phyloP scores from a whole-genome alignment of 2,329 filamentous ascomycete genomes.

The Pestalotiopsis sp. region DNA sequence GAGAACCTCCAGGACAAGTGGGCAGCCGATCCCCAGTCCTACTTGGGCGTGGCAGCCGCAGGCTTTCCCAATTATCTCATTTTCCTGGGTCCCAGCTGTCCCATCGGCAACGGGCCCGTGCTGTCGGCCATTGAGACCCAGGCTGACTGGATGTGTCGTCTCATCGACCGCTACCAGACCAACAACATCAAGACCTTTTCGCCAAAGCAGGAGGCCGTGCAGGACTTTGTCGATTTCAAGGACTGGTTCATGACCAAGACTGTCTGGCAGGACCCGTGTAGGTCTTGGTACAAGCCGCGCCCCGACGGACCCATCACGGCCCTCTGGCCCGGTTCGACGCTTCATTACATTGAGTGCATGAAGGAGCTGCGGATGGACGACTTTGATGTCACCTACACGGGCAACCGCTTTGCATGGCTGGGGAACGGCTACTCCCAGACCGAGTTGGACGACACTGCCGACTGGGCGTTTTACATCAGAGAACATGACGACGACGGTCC shows the following conservation, averaged over 20 bases:
- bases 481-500: conserved; percentile 34
- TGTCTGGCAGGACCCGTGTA: conserved; percentile 48
- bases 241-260: conserved; percentile 47
- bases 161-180: conserved; percentile 19
- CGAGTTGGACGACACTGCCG: conserved; percentile 35
- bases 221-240: conserved; percentile 47
- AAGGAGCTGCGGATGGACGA: conserved; percentile 23
- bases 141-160: conserved; percentile 18
- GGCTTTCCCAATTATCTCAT: conserved; percentile 10
- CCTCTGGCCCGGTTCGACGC: conserved; percentile 15
- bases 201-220: conserved; percentile 21
- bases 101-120: background rate
- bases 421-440: conserved; percentile 17
- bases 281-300: conserved; percentile 54
- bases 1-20: conserved; percentile 52
- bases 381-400: conserved; percentile 20
- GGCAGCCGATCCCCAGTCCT: conserved; percentile 54
- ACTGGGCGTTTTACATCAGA: conserved; percentile 37
- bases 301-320: conserved; percentile 40
- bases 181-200: conserved; percentile 19
- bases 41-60: conserved; percentile 55
- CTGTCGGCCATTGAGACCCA: conserved; percentile 3
- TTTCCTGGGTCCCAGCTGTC: background rate
- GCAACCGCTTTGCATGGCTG: conserved; percentile 11
- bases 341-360: conserved; percentile 22